Evolutionary conservation across 352 stramenopile genomes (phyloP).

Genomic region (Aphanomyces euteiches): DNA sequence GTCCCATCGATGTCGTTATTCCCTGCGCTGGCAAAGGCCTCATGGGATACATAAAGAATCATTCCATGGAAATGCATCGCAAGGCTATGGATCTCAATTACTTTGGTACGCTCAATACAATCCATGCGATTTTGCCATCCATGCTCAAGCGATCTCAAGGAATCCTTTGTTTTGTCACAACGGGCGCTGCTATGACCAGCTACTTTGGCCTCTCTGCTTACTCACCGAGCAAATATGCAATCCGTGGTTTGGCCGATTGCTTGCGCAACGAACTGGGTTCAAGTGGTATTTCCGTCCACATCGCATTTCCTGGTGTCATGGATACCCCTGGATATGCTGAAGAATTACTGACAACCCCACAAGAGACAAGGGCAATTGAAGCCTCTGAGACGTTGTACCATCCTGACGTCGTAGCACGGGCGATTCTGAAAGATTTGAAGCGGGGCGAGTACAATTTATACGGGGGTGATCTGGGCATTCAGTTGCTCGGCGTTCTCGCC

Average conservation of each 20-base stretch:
- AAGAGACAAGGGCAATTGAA: constrained; percentile 72
- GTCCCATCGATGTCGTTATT: constrained; percentile 64
- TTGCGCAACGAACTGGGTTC: constrained; percentile 43
- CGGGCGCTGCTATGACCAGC: constrained; percentile 60
- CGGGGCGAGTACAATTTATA: constrained; percentile 26
- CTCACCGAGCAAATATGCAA: constrained; percentile 74
- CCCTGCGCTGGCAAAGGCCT: constrained; percentile 58
- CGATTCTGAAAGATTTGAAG: constrained; percentile 19
- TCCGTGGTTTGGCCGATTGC: constrained; percentile 71
- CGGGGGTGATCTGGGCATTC: constrained; percentile 28
- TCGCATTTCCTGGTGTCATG: constrained; percentile 83
- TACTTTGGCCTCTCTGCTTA: constrained; percentile 84
- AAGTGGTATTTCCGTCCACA: constrained; percentile 47
- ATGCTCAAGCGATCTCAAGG: constrained; percentile 63
- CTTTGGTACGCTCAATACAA: constrained; percentile 71
- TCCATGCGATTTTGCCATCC: constrained; percentile 73
- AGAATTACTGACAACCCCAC: constrained; percentile 71
- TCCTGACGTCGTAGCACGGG: constrained; percentile 19
- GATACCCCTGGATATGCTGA: constrained; percentile 67
- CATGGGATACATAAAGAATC: constrained; percentile 72
- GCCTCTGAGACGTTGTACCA: constrained; percentile 35
- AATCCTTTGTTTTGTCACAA: constrained; percentile 70
- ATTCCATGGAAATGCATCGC: constrained; percentile 63
- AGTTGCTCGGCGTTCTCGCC: neutral
- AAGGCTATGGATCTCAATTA: constrained; percentile 87